Base-by-base conservation (phyloP, 2,329 filamentous ascomycete genomes). In the Bipolaris oryzae region DNA sequence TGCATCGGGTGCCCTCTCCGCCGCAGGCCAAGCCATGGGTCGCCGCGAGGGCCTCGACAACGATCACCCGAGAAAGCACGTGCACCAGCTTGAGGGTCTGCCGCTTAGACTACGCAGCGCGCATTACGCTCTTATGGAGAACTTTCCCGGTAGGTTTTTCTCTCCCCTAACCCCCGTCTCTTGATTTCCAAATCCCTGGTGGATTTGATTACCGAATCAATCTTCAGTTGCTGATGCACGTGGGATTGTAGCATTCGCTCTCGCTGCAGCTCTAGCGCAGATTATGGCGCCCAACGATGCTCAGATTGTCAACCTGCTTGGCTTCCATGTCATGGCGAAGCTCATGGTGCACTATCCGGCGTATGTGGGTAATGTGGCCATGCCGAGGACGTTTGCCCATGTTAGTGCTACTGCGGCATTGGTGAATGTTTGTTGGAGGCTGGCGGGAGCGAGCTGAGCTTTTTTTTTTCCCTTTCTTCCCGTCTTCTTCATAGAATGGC, bases 101-200 rank as follows among this genome's bases (percentile, higher is more conserved):
- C 65, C 65, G 1, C 48, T 68, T n/a, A 55, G 65, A 11, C 11
- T 68, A 20, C 55, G 62, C 15, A 68, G 65, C 31, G 63, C 65
- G 13, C 65, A 68, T 41, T 65, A 66, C 49, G 63, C 63, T 31
- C 23, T 68, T 3, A 57, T 68, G 62, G 65, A 68, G 39, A 68
- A 66, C 38, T 68, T 68, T n/a, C 65, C 63, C 5, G 64, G 61
- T 66, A 46, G 20, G 54, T 31, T 34, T 18, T 3, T 38, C 23
- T 18, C 5, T 38, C 23, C n/a, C 34, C 7, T 23, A 1, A 16
- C 7, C 18, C n/a, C 13, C 21, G 10, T 11, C 7, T 21, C 15
- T 20, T n/a, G 23, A 5, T 25, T 50, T 11, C 13, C 16, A 9
- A 41, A 5, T 50, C 13, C 13, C 34, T 20, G 5, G 16, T 1